phyloP scores from a whole-genome alignment of 2,329 filamentous ascomycete genomes.

The Chaetomium olivaceum region DNA sequence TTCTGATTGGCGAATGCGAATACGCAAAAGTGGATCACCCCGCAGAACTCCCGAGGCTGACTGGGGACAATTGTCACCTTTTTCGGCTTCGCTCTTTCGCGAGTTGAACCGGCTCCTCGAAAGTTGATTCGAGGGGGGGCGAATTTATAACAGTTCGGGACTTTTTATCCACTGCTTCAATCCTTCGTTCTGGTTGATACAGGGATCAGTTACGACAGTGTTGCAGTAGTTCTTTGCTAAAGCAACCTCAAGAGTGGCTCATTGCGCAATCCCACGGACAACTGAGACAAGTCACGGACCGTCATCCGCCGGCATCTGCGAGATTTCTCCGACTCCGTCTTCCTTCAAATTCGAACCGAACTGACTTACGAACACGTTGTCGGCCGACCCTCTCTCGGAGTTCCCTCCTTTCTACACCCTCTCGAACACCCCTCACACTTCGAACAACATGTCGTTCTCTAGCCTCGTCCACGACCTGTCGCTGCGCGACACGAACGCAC shows the following conservation, averaged over 20 bases:
- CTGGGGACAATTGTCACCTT: not conserved
- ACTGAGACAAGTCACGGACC: not conserved
- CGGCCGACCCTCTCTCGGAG: not conserved
- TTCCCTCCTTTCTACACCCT: not conserved
- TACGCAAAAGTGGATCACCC: constrained; percentile 19
- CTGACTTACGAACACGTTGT: not conserved
- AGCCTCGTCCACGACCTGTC: constrained; percentile 66
- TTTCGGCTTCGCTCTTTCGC: constrained; percentile 13
- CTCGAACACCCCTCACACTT: not conserved
- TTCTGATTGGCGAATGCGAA: constrained; percentile 25
- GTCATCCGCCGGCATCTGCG: not conserved
- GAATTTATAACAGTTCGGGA: not conserved
- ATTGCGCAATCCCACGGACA: not conserved
- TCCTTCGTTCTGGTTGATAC: not conserved
- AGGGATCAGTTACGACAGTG: not conserved
- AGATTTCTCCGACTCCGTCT: constrained; percentile 1
- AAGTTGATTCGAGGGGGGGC: constrained; percentile 5
- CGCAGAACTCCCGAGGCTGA: constrained; percentile 22
- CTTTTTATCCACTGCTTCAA: not conserved
- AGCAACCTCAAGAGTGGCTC: not conserved
- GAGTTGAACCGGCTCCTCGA: constrained; percentile 4
- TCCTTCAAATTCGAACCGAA: constrained; percentile 1
- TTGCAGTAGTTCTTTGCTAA: not conserved
- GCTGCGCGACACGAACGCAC: constrained; percentile 54
- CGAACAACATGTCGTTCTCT: constrained; percentile 62